Conservation (phyloP, 2,329 filamentous ascomycete genomes). For the Fusarium nisikadoi region DNA sequence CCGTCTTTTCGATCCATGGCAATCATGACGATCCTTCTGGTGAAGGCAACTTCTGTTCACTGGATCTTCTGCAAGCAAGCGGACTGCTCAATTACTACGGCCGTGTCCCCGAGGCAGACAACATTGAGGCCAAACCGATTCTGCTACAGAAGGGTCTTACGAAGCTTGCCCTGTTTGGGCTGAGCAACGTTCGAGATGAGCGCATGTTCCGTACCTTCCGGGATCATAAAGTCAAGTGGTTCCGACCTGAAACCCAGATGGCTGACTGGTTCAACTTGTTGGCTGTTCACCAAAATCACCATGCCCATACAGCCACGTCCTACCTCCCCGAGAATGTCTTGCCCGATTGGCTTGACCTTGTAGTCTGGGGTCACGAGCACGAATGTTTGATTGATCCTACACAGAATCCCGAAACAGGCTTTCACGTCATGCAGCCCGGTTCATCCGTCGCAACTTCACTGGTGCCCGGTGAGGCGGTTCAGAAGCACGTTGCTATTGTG, state of each 20-base stretch:
- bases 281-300: constrained; percentile 95
- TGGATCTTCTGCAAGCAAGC: constrained; percentile 90
- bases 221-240: constrained; percentile 94
- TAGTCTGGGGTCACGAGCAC: constrained; percentile 98
- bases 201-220: constrained; percentile 92
- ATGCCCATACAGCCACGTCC: constrained; percentile 90
- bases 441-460: constrained; percentile 96
- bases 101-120: constrained; percentile 92
- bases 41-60: constrained; percentile 88
- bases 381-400: constrained; percentile 90
- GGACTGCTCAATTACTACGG: constrained; percentile 97
- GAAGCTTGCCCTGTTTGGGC: constrained; percentile 90
- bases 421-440: constrained; percentile 96
- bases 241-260: constrained; percentile 80
- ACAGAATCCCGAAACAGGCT: constrained; percentile 86
- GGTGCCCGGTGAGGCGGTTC: constrained; percentile 86
- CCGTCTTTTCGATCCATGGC: constrained; percentile 97
- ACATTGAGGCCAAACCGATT: constrained; percentile 91
- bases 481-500: constrained; percentile 90
- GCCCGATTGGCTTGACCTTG: constrained; percentile 88
- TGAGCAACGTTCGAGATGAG: constrained; percentile 97
- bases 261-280: constrained; percentile 96
- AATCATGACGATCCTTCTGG: constrained; percentile 99
- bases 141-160: constrained; percentile 93
- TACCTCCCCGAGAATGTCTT: constrained; percentile 95